A percentile compares a stretch with the other conserved stretches of the same genome.
Evolutionary conservation across 108 stramenopile species (phyloP).

Genomic region (Nannochloropsis oceanica): DNA sequence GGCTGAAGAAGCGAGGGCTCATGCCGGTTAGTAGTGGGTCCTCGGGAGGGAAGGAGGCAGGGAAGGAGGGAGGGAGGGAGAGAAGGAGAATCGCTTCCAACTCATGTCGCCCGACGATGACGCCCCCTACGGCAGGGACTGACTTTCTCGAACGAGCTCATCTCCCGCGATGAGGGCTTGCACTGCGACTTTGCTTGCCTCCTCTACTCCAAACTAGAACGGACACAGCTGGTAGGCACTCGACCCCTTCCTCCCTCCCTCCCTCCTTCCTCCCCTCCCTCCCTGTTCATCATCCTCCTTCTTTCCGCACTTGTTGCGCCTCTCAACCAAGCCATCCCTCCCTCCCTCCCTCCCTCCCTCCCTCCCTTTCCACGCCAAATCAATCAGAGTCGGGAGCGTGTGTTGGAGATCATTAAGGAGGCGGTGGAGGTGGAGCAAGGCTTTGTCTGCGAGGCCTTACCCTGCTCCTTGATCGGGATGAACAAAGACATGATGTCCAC

Average conservation of each 20-base stretch:
- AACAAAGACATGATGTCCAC: conserved; percentile 68
- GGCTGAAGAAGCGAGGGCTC: conserved; percentile 74
- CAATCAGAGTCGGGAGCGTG: neutral
- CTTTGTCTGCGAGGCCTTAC: conserved; percentile 63
- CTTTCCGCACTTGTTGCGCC: too few relatives aligned
- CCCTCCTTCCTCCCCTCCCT: too few relatives aligned
- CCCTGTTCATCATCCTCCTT: too few relatives aligned
- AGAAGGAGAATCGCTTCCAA: too few relatives aligned
- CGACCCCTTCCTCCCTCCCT: too few relatives aligned
- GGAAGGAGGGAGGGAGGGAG: too few relatives aligned
- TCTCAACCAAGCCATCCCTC: too few relatives aligned
- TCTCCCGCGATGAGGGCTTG: conserved; percentile 73
- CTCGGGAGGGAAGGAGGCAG: too few relatives aligned
- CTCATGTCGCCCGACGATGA: too few relatives aligned
- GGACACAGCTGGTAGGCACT: too few relatives aligned
- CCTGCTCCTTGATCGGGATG: conserved; percentile 60
- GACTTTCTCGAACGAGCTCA: conserved; percentile 77
- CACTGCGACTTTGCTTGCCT: conserved; percentile 47
- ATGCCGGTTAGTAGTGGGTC: too few relatives aligned
- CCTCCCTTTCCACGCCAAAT: neutral
- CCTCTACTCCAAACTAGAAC: neutral
- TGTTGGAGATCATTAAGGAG: conserved; percentile 5
- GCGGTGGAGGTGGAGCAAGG: conserved; percentile 44
- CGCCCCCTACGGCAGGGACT: too few relatives aligned
- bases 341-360: neutral